Conservation (phyloP, 139 green algal species). For the Raphidocelis subcapitata region DNA sequence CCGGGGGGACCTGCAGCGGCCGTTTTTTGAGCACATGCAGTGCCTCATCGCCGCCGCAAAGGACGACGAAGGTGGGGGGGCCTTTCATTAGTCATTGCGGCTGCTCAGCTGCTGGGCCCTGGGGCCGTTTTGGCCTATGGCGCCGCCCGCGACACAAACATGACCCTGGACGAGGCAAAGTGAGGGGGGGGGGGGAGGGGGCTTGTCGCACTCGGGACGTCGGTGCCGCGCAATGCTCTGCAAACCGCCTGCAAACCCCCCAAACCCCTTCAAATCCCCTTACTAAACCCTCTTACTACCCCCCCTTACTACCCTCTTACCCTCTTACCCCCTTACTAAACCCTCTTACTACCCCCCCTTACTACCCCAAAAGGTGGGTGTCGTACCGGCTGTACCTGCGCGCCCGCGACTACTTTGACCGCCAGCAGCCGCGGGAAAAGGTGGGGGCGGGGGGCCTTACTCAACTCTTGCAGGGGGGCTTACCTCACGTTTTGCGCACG, state of each 20-base stretch:
- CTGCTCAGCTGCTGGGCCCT: too few relatives aligned
- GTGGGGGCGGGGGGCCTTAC: too few relatives aligned
- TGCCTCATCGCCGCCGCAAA: constrained; percentile 51
- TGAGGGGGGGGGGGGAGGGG: too few relatives aligned
- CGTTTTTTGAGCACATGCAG: constrained; percentile 65
- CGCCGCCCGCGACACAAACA: constrained; percentile 57
- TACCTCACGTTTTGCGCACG: too few relatives aligned
- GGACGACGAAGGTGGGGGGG: constrained; percentile 13
- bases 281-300: neutral
- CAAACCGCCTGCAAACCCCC: too few relatives aligned
- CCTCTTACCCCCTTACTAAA: neutral
- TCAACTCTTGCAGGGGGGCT: too few relatives aligned
- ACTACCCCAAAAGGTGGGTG: constrained; percentile 15
- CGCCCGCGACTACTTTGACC: constrained; percentile 57
- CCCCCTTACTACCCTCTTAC: neutral
- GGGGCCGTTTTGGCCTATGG: constrained; percentile 53
- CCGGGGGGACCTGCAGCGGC: constrained; percentile 44
- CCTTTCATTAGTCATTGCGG: too few relatives aligned
- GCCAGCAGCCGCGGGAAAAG: constrained; percentile 59
- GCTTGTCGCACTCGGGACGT: too few relatives aligned
- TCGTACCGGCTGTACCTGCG: constrained; percentile 25
- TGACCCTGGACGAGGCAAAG: constrained; percentile 63
- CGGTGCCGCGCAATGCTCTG: too few relatives aligned
- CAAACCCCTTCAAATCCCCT: too few relatives aligned
- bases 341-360: too few relatives aligned